Evolutionary conservation across 1,284 basidiomycete species (phyloP), one percentile per base, ranked within the genome.

Genomic region (Heterobasidion irregulare): DNA sequence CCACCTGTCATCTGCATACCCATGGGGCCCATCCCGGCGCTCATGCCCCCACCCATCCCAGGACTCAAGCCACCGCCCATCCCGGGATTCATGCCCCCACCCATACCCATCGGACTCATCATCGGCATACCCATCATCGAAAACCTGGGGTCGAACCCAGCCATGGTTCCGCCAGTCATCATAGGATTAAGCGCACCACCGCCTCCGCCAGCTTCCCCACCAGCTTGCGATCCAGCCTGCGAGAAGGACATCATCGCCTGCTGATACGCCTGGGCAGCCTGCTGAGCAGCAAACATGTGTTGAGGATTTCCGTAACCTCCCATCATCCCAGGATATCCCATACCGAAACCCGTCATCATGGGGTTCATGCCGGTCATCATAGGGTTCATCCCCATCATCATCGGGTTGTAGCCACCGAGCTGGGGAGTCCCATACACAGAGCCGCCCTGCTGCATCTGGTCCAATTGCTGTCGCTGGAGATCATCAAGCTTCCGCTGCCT

Each of bases 401-500:
- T 84, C 4, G 80, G 79, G 65, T 82, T 83, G 67, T 70, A 76
- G 47, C 72, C 68, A 75, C 67, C 65, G 60, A 65, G 63, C 58
- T 64, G 62, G 63, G 52, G 53, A 18, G 44, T 65, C 54, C 84
- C 82, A 62, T 85, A 86, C 80, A 90, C 83, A 59, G 82, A 84
- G 59, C 79, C 81, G 56, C 79, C 76, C 65, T 88, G 84, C 64
- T 88, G 83, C 80, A 90, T 88, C 67, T 91, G 88, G 63, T 94
- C 91, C 60, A 93, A 75, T 67, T 96, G 94, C 70, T 92, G 86
- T 55, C 86, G 81, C 67, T 97, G 92, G 57, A 90, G 79, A 38
- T 95, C 92, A 68, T 97, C 92, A 58, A 94, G 82, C 67, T 95
- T 89, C 61, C 95, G 83, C 66, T 96, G 94, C 47, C 94, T 79